Evolutionary conservation across 371 early-diverging fungal species (phyloP), one percentile per base, ranked within the genome.

Genomic region (Coemansia sp.): DNA sequence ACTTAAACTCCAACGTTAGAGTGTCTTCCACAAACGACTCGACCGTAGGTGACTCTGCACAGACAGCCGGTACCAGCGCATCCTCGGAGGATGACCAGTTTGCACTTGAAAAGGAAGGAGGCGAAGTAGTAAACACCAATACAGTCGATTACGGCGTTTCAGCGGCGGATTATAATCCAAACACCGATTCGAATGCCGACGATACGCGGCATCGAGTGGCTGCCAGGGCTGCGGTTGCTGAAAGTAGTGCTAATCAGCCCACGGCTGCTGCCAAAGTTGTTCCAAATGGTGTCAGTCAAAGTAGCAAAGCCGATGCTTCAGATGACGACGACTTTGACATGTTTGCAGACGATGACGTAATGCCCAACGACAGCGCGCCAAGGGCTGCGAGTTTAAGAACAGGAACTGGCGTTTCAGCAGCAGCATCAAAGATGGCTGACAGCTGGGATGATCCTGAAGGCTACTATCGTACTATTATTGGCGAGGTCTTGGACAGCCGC

Each of bases 401-500:
- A 10, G 56, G 56, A 7, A 21, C 45, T 5, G 53, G 42, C 5
- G 47, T 48, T 6, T 45, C 61, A 4, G 50, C 61, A 14, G 66
- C 51, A 26, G 63, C 64, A 27, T 29, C 69, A 22, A 54, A 34
- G n/a, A 69, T 79, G 80, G 70, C 64, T 5, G 98, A 95, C 68
- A 95, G 92, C 64, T 94, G 92, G 92, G 98, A 97, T 79, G 98
- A 98, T 70, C 84, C 88, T 1, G 96, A 98, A 67, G 98, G 98
- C 16, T 98, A 98, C 83, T 98, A 96, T 74, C 88, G 93, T 86
- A 86, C 87, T 14, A 86, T 91, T 40, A 84, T 94, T 40, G 97
- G 97, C 5, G 98, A 98, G 75, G 66, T 89, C 3, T 77, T 93
- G 27, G 90, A 93, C 69, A 86, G 82, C n/a, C 89, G 95, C 31